Evolutionary conservation across 345 rosid genomes (phyloP), one percentile per base, ranked within the genome.

Genomic region (Cardamine chenopodiifolia): DNA sequence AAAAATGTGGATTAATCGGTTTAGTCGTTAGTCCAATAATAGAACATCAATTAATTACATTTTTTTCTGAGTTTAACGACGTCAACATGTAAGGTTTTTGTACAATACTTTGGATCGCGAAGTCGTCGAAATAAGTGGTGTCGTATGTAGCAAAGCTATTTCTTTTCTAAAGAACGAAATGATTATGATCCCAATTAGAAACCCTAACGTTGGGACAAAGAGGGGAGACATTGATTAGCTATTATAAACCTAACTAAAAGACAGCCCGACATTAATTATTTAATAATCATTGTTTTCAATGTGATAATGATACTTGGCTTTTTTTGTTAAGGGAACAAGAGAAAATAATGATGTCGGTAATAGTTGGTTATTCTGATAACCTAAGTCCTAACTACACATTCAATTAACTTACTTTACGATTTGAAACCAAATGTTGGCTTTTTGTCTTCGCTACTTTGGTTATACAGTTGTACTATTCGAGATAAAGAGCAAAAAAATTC

Each of bases 301-400:
- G 75, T 62, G 75, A 62, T 69, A 54, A 69, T 76, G 79, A 76
- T 62, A 54, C 42, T 44, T 69, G 59, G 66, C 75, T 69, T 62
- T 69, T 53, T 53, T 25, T 1, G 49, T 53, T 47, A 31, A 69
- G 79, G 74, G 70, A 70, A 76, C 79, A 69, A 76, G 70, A 31
- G 58, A 25, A 9, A 20, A 62, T 76, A 40, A 69, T 76, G 29
- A 76, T 76, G 79, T 76, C 79, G 79, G 79, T 76, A 76, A 76
- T 69, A 69, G 74, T 76, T 76, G 40, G 57, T 62, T 68, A 45
- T 70, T 54, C 50, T 76, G 58, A 52, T 76, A 44, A 62, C 70
- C 64, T 62, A 76, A 75, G 69, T 68, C 62, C 31, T 53, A 61
- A 75, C 69, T 29, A 75, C 68, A 32, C 9, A 25, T 37, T 48